Evolutionary conservation across 805 yeast genomes (phyloP).

Genomic region (Myxozyma nipponensis): DNA sequence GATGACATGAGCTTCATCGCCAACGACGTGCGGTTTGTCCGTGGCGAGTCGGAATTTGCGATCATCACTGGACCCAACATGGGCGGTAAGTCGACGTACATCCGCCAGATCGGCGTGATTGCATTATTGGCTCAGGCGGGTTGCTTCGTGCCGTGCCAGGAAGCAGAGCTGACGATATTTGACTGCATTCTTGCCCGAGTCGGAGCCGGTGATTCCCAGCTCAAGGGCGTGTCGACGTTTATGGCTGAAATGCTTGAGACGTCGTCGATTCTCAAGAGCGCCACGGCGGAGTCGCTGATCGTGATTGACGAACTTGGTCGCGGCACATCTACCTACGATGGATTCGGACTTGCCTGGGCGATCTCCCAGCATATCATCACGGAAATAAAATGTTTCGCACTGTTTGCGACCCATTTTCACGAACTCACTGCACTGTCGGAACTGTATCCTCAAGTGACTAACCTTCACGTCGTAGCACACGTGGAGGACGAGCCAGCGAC

Average conservation of each 20-base stretch:
- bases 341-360: conserved; percentile 97
- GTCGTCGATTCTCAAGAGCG: conserved; percentile 75
- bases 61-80: conserved; percentile 95
- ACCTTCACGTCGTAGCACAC: conserved; percentile 91
- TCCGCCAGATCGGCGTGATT: conserved; percentile 83
- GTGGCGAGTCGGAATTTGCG: conserved; percentile 59
- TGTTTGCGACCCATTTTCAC: conserved; percentile 97
- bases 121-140: conserved; percentile 87
- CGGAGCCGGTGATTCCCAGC: conserved; percentile 98
- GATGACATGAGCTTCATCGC: conserved; percentile 88
- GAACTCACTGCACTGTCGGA: conserved; percentile 81
- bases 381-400: conserved; percentile 67
- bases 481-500: conserved; percentile 47
- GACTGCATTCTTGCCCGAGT: conserved; percentile 93
- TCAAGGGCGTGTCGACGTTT: conserved; percentile 94
- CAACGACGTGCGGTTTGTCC: conserved; percentile 71
- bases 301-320: conserved; percentile 95
- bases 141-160: conserved; percentile 75
- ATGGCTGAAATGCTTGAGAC: conserved; percentile 97
- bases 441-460: conserved; percentile 56
- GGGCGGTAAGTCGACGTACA: conserved; percentile 96
- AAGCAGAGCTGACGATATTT: conserved; percentile 75
- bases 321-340: conserved; percentile 87
- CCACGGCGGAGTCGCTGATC: conserved; percentile 72
- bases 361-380: conserved; percentile 80